Percentiles rank a stretch among this genome's conserved stretches.
Conservation (phyloP, 176 grass and related monocot genomes). For the Aegilops tauschii region DNA sequence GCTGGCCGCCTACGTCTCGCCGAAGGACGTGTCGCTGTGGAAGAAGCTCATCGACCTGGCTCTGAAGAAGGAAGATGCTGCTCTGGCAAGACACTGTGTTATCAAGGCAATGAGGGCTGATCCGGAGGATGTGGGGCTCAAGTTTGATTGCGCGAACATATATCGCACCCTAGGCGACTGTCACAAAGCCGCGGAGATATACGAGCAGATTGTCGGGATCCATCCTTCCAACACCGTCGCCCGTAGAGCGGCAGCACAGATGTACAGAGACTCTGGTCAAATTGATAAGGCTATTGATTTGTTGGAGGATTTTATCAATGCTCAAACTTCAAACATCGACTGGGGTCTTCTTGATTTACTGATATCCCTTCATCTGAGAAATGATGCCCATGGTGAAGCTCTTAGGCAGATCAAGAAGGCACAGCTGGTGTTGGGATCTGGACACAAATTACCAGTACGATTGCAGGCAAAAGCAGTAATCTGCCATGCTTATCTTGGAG, state of each 20-base stretch:
- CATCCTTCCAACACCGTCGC: constrained; percentile 50
- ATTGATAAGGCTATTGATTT: constrained; percentile 72
- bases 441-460: constrained; percentile 47
- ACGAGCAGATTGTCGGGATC: constrained; percentile 69
- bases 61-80: constrained; percentile 55
- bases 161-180: constrained; percentile 56
- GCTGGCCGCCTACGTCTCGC: constrained; percentile 82
- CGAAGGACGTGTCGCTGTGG: constrained; percentile 84
- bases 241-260: constrained; percentile 72
- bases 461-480: constrained; percentile 70
- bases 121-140: constrained; percentile 73
- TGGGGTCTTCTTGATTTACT: constrained; percentile 64
- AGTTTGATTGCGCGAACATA: constrained; percentile 68
- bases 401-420: constrained; percentile 57
- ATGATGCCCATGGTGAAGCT: constrained; percentile 63
- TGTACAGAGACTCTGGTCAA: constrained; percentile 78
- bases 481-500: constrained; percentile 69
- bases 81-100: constrained; percentile 70
- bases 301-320: constrained; percentile 60
- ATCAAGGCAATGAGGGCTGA: constrained; percentile 86
- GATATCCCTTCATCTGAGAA: constrained; percentile 64
- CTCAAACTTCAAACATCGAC: constrained; percentile 31
- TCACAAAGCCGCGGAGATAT: constrained; percentile 75
- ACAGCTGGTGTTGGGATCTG: constrained; percentile 20
- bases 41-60: constrained; percentile 76